Conservation (phyloP, 2,329 filamentous ascomycete genomes). For the Chalaropsis ovoidea region DNA sequence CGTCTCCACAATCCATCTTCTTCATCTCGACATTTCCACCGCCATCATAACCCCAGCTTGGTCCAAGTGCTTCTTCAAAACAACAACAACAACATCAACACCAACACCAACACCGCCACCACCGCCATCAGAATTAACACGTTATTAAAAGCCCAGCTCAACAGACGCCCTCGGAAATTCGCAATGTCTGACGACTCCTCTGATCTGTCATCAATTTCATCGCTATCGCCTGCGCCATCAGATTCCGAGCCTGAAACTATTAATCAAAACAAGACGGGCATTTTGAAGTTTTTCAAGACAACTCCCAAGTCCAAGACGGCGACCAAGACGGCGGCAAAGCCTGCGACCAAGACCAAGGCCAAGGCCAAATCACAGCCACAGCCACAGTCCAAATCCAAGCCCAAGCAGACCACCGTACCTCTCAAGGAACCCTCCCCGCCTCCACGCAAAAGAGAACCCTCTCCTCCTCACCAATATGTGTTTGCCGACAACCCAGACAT, state of each 20-base stretch:
- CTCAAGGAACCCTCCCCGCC: slow-evolving; percentile 51
- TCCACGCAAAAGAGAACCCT: slow-evolving; percentile 69
- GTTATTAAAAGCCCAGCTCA: neutral
- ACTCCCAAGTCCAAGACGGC: slow-evolving; percentile 28
- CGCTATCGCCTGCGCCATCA: slow-evolving; percentile 38
- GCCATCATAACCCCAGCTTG: slow-evolving; percentile 3
- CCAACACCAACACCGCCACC: neutral
- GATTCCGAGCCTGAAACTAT: slow-evolving; percentile 45
- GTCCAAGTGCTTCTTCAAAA: neutral
- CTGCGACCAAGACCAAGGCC: slow-evolving; percentile 42
- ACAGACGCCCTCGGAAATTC: slow-evolving; percentile 5
- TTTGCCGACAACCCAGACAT: slow-evolving; percentile 86
- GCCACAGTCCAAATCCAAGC: slow-evolving; percentile 24
- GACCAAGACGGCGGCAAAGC: slow-evolving; percentile 26
- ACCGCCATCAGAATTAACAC: neutral
- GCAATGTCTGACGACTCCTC: slow-evolving; percentile 46
- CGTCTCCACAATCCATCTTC: slow-evolving; percentile 23
- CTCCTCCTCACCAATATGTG: slow-evolving; percentile 81
- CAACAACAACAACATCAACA: slow-evolving; percentile 15
- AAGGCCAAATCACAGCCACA: neutral
- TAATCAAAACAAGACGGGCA: slow-evolving; percentile 46
- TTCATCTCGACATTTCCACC: slow-evolving; percentile 9
- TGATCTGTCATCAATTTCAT: slow-evolving; percentile 51
- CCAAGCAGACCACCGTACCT: slow-evolving; percentile 27
- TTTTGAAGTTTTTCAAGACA: slow-evolving; percentile 53